Evolutionary conservation across 2,329 filamentous ascomycete species (phyloP), one percentile per base, ranked within the genome.

Genomic region (Ophiostoma australiae): DNA sequence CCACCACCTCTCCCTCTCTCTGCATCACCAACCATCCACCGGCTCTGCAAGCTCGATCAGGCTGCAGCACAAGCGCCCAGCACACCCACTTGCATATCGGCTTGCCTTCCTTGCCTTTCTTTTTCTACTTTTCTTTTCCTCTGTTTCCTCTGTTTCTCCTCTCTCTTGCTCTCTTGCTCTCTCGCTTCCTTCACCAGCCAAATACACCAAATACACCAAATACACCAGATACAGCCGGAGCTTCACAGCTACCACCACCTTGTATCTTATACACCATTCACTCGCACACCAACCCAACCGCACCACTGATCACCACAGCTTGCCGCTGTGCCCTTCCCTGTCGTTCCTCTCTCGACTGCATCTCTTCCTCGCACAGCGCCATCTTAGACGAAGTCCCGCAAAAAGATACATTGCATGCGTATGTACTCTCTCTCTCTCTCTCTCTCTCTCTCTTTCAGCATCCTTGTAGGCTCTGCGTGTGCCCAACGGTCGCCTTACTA

Each of bases 41-140:
- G 74, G 52, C 52, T 58, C 73, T 75, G 73, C 70, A 69, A 58
- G 37, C 68, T 69, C 70, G 67, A 69, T 66, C 69, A 52, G 69
- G 33, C 77, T 77, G 77, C 78, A 77, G 76, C 70, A 78, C 78
- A 80, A 80, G 79, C 80, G 79, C 79, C 78, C 74, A 74, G 73
- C 74, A 76, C 76, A 76, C 73, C 72, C 69, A 73, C 73, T 73
- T 70, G 70, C 72, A 65, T 35, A 33, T 37, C 33, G 31, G 61
- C 33, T 37, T 37, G 55, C 55, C 61, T n/a, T 65, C 31, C 10
- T 37, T 65, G n/a, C 31, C 4, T 11, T 31, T 58, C 23, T 17
- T 27, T 55, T 55, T 20, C 41, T 44, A 17, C 15, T 48, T 7
- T 17, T 20, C 8, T 48, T 6, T 4, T 20, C 6, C 5, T 48